Conservation (phyloP, 2,329 filamentous ascomycete species). For the Penicillium aurantiogriseum region DNA sequence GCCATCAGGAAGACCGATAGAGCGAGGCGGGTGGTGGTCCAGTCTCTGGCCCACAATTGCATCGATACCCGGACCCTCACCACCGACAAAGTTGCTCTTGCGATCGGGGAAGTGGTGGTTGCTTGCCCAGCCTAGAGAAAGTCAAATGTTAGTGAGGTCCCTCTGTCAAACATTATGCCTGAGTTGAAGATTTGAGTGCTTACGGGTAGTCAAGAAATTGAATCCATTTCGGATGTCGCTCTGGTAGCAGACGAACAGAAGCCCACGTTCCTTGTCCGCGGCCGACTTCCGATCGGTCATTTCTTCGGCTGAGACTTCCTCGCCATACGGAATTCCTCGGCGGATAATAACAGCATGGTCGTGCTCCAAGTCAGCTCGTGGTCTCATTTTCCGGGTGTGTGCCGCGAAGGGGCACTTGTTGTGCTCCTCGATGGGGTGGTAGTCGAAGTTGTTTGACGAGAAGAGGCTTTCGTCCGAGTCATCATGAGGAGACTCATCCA, state of each 20-base stretch:
- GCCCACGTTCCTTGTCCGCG: slow-evolving; percentile 40
- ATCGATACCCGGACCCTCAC: slow-evolving; percentile 20
- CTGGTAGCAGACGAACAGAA: slow-evolving; percentile 50
- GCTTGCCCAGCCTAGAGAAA: slow-evolving; percentile 23
- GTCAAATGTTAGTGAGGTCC: neutral
- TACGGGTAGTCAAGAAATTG: slow-evolving; percentile 33
- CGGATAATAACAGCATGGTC: slow-evolving; percentile 42
- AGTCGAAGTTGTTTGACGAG: slow-evolving; percentile 43
- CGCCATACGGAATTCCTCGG: slow-evolving; percentile 47
- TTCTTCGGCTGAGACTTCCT: slow-evolving; percentile 39
- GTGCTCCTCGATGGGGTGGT: slow-evolving; percentile 29
- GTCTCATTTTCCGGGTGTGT: slow-evolving; percentile 50
- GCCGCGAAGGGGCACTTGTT: slow-evolving; percentile 48
- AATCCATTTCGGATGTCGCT: slow-evolving; percentile 42
- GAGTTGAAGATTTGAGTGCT: neutral
- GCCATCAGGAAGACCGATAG: slow-evolving; percentile 20
- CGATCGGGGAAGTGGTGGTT: slow-evolving; percentile 19
- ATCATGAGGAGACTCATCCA: slow-evolving; percentile 32
- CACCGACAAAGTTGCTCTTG: slow-evolving; percentile 10
- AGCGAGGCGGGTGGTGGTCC: slow-evolving; percentile 13
- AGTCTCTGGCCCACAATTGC: slow-evolving; percentile 21
- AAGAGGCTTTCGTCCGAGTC: slow-evolving; percentile 35
- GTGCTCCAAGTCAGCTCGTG: slow-evolving; percentile 37
- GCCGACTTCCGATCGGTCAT: slow-evolving; percentile 24
- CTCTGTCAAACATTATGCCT: neutral